These are phyloP conservation scores for Blastobotrys chiropterorum DNA, from an alignment of 805 yeast species.

Conservation along the genomic window DNA sequence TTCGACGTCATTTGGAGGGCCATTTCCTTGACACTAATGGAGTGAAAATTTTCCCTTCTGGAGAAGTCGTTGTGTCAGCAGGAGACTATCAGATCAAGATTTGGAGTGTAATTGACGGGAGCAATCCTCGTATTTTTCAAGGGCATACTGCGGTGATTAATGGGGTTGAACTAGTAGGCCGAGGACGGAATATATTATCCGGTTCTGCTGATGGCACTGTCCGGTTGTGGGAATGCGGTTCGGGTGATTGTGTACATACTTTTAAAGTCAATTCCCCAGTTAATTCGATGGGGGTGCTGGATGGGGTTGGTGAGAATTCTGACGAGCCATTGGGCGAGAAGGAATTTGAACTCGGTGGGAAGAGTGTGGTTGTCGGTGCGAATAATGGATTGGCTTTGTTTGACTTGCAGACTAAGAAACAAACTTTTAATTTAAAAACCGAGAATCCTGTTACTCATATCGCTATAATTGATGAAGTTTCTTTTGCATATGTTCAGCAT, in stretches of 20 bases:
- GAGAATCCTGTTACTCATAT: neutral
- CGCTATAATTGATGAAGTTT: neutral
- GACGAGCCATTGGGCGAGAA: constrained; percentile 14
- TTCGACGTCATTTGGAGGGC: constrained; percentile 33
- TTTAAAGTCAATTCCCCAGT: constrained; percentile 26
- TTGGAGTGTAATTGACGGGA: constrained; percentile 49
- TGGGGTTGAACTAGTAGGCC: constrained; percentile 47
- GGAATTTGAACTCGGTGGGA: constrained; percentile 45
- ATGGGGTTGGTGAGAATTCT: neutral
- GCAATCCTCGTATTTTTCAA: constrained; percentile 43
- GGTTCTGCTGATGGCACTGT: constrained; percentile 48
- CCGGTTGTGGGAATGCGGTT: constrained; percentile 64
- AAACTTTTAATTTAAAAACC: neutral
- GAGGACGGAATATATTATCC: constrained; percentile 62
- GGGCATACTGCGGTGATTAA: constrained; percentile 47
- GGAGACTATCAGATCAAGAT: constrained; percentile 59
- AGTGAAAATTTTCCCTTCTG: constrained; percentile 54
- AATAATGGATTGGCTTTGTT: constrained; percentile 23
- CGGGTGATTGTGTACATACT: constrained; percentile 40
- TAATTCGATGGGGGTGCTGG: neutral
- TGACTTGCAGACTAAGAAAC: constrained; percentile 10
- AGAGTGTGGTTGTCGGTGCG: constrained; percentile 33
- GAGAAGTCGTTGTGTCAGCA: constrained; percentile 50
- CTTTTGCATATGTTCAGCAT: neutral
- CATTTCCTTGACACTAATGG: constrained; percentile 45